These are phyloP conservation scores for Pseudopyricularia javanii DNA, from an alignment of 2,329 filamentous ascomycete genomes.

Conservation along the genomic window DNA sequence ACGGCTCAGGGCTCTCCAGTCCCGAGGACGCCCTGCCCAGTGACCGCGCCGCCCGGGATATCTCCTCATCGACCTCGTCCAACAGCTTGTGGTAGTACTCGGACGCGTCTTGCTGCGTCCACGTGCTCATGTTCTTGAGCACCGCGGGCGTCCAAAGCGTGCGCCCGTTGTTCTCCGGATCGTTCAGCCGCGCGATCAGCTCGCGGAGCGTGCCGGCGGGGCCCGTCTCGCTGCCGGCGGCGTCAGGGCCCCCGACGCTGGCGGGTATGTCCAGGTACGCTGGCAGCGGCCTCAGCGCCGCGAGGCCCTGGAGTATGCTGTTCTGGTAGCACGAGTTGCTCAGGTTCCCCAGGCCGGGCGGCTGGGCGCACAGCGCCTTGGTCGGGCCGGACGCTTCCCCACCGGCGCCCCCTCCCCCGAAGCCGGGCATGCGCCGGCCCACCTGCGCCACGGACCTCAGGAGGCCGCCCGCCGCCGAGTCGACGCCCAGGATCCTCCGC, in stretches of 20 bases:
- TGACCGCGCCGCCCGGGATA: constrained; percentile 33
- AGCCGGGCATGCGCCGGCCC: constrained; percentile 23
- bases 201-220: constrained; percentile 36
- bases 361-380: constrained; percentile 30
- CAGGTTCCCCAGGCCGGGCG: constrained; percentile 70
- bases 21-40: not conserved
- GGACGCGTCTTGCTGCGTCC: constrained; percentile 94
- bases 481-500: constrained; percentile 48
- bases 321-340: constrained; percentile 98
- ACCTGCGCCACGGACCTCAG: constrained; percentile 46
- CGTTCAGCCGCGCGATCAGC: constrained; percentile 59
- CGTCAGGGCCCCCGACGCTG: constrained; percentile 15
- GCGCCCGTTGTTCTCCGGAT: constrained; percentile 56
- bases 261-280: constrained; percentile 40
- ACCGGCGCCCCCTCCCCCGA: constrained; percentile 29
- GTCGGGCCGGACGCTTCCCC: constrained; percentile 20
- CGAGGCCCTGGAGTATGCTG: constrained; percentile 77
- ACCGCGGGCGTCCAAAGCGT: constrained; percentile 72
- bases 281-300: constrained; percentile 60
- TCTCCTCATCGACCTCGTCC: constrained; percentile 72
- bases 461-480: constrained; percentile 36
- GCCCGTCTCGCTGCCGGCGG: not conserved
- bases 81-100: constrained; percentile 91
- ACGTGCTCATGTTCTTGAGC: constrained; percentile 86
- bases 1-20: not conserved